Evolutionary conservation across 192 early-diverging fungal species (phyloP).

Genomic region (Podila verticillata): DNA sequence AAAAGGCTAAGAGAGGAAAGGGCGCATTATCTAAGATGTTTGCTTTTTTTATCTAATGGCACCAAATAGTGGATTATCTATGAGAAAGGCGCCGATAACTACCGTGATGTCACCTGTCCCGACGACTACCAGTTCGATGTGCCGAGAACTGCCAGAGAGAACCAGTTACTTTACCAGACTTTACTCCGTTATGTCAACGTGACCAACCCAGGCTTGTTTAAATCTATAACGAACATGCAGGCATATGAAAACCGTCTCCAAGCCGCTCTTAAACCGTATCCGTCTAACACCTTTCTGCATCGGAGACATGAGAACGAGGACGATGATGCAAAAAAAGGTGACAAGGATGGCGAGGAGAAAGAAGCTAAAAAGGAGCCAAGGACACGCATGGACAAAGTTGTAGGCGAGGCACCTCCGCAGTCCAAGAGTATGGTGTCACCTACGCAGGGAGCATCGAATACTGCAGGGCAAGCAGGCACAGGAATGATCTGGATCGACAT

Average conservation of each 20-base stretch:
- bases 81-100: conserved; percentile 29
- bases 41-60: not conserved
- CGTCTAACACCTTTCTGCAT: not conserved
- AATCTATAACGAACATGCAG: not conserved
- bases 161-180: conserved; percentile 12
- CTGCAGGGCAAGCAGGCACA: not conserved
- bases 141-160: conserved; percentile 38
- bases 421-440: not conserved
- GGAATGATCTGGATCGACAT: conserved; percentile 51
- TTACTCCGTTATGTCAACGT: conserved; percentile 19
- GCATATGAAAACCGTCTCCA: not conserved
- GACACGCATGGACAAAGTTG: not conserved
- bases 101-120: conserved; percentile 41
- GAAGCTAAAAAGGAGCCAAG: not conserved
- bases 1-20: not conserved
- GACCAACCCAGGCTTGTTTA: conserved; percentile 2
- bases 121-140: conserved; percentile 36
- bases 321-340: not conserved
- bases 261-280: not conserved
- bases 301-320: not conserved
- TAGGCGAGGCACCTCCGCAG: not conserved
- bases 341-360: not conserved
- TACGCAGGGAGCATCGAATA: not conserved
- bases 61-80: conserved; percentile 26
- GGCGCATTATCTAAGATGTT: not conserved